Evolutionary conservation across 345 rosid genomes (phyloP).

Genomic region (Passiflora organensis): DNA sequence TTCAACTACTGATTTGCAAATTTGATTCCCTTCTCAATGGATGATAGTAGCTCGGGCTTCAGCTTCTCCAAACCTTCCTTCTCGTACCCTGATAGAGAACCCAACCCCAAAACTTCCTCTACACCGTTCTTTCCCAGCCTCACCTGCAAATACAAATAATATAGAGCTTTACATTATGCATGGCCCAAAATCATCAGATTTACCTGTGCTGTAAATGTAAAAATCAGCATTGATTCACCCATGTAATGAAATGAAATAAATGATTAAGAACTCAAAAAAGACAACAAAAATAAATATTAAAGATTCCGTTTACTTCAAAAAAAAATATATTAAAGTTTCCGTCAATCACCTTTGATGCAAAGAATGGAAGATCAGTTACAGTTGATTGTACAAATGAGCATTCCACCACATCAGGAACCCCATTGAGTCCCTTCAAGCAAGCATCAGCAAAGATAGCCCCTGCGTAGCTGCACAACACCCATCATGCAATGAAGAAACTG

Average conservation of each 20-base stretch:
- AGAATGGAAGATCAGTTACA: slow-evolving; percentile 72
- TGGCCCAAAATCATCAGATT: neutral
- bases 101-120: slow-evolving; percentile 68
- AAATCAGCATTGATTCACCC: no score
- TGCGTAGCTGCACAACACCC: slow-evolving; percentile 50
- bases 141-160: slow-evolving; percentile 40
- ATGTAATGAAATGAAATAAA: no score
- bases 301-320: no score
- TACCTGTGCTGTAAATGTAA: neutral
- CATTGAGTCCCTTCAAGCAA: slow-evolving; percentile 77
- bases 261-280: no score
- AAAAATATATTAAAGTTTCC: no score
- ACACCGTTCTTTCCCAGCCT: slow-evolving; percentile 77
- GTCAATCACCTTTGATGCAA: slow-evolving; percentile 66
- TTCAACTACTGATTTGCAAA: slow-evolving; percentile 39
- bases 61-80: slow-evolving; percentile 61
- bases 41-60: slow-evolving; percentile 61
- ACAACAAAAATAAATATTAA: no score
- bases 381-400: slow-evolving; percentile 74
- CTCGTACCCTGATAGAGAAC: slow-evolving; percentile 69
- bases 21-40: slow-evolving; percentile 74
- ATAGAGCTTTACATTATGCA: neutral
- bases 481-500: neutral
- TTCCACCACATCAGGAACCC: slow-evolving; percentile 71
- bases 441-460: slow-evolving; percentile 90